Percentiles rank a stretch among this genome's conserved stretches.
phyloP scores from a whole-genome alignment of 2,329 filamentous ascomycete species.

The Colletotrichum eremochloae region DNA sequence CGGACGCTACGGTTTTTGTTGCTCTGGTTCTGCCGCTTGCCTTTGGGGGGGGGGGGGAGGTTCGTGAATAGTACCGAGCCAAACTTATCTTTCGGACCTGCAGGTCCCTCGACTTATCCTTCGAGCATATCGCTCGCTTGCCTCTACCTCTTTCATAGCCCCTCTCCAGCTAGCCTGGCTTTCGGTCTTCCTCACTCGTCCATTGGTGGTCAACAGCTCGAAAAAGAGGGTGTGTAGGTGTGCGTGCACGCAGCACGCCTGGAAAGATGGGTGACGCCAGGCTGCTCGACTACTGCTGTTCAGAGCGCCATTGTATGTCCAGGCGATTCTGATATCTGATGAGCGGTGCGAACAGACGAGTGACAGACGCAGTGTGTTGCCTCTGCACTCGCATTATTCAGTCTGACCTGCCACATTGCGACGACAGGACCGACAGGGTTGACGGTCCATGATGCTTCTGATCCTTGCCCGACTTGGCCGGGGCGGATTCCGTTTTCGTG shows the following conservation, averaged over 20 bases:
- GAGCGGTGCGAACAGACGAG: conserved; percentile 22
- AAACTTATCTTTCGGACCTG: conserved; percentile 35
- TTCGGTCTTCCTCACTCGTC: not conserved
- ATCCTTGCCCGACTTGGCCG: conserved; percentile 41
- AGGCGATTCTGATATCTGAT: conserved; percentile 42
- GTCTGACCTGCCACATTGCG: conserved; percentile 42
- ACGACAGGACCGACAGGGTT: conserved; percentile 41
- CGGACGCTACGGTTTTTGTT: conserved; percentile 23
- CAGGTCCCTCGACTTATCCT: conserved; percentile 34
- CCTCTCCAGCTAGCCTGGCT: conserved; percentile 3
- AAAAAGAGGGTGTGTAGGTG: conserved; percentile 13
- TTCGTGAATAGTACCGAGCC: conserved; percentile 21
- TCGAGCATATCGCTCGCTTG: conserved; percentile 12
- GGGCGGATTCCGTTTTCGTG: conserved; percentile 39
- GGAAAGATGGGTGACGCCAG: conserved; percentile 21
- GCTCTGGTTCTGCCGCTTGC: conserved; percentile 20
- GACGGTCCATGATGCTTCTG: conserved; percentile 38
- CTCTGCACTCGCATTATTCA: conserved; percentile 40
- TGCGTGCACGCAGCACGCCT: conserved; percentile 14
- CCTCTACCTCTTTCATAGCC: conserved; percentile 10
- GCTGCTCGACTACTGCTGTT: conserved; percentile 30
- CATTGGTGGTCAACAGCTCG: conserved; percentile 8
- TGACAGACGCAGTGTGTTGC: conserved; percentile 34
- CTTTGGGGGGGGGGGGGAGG: conserved; percentile 6
- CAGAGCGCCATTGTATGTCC: conserved; percentile 16